Evolutionary conservation across 352 stramenopile genomes (phyloP).

Genomic region (Globisporangium rhizosaccharum): DNA sequence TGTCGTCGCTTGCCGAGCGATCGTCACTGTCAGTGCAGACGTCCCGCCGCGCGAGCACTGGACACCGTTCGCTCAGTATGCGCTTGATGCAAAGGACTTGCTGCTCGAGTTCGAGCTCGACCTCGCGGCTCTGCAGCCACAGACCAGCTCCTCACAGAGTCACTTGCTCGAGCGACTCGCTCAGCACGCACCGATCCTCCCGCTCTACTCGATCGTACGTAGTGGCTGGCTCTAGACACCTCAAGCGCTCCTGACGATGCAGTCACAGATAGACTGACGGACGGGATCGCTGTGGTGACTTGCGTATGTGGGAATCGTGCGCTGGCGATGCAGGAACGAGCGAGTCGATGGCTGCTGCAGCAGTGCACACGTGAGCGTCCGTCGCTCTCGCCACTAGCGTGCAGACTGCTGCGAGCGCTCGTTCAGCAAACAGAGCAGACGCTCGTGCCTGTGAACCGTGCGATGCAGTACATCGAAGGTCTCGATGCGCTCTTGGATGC

Average conservation of each 20-base stretch:
- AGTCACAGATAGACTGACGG: too few species aligned
- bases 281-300: too few species aligned
- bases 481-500: not conserved
- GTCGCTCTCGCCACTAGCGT: too few species aligned
- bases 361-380: not conserved
- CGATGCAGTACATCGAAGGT: conserved; percentile 8
- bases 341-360: conserved; percentile 7
- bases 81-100: conserved; percentile 11
- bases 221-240: not conserved
- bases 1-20: conserved; percentile 9
- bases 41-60: conserved; percentile 12
- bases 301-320: not conserved
- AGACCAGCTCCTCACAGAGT: not conserved
- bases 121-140: not conserved
- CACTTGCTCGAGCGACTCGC: conserved; percentile 11
- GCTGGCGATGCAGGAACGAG: not conserved
- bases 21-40: not conserved
- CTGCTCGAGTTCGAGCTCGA: conserved; percentile 28
- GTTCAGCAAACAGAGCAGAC: not conserved
- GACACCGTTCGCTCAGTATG: conserved; percentile 23
- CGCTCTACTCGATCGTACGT: conserved; percentile 25
- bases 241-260: too few species aligned
- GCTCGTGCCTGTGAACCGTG: not conserved
- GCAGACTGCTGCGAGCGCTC: not conserved
- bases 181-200: conserved; percentile 14